Conservation (phyloP, 2,329 filamentous ascomycete genomes). For the Simplicillium sp. region DNA sequence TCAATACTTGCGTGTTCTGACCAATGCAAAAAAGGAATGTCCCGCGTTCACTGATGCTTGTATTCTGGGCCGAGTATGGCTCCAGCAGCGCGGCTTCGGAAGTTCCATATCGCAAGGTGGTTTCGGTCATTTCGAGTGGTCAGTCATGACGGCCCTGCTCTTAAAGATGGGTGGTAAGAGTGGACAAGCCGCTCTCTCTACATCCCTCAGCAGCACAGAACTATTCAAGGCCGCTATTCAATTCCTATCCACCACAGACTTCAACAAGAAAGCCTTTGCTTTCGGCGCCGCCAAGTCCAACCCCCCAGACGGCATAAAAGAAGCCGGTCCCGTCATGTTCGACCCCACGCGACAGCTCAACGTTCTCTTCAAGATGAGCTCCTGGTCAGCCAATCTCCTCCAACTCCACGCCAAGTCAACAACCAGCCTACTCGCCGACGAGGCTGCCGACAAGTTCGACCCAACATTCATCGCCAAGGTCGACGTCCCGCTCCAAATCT, state of each 20-base stretch:
- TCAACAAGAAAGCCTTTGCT: conserved; percentile 56
- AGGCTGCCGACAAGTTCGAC: conserved; percentile 70
- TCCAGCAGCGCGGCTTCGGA: conserved; percentile 76
- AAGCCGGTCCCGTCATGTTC: conserved; percentile 60
- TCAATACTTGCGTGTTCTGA: conserved; percentile 65
- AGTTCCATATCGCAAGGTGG: conserved; percentile 64
- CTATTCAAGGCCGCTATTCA: conserved; percentile 93
- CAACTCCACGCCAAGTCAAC: conserved; percentile 67
- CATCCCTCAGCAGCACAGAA: conserved; percentile 81
- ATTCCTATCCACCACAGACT: conserved; percentile 66
- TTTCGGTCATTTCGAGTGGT: conserved; percentile 91
- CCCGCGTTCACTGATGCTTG: conserved; percentile 74
- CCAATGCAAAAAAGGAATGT: conserved; percentile 60
- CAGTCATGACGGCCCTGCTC: conserved; percentile 67
- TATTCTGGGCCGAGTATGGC: conserved; percentile 77
- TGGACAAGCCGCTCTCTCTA: conserved; percentile 62
- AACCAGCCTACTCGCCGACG: conserved; percentile 64
- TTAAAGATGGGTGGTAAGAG: conserved; percentile 68
- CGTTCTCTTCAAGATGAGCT: conserved; percentile 80
- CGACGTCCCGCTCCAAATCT: conserved; percentile 44
- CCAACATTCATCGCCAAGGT: conserved; percentile 66
- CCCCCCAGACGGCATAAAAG: conserved; percentile 24
- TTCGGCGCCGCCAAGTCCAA: conserved; percentile 27
- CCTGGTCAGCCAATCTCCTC: conserved; percentile 70
- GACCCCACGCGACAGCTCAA: conserved; percentile 70